These are phyloP conservation scores for Populus hybrid DNA, from an alignment of 441 rosid genomes.

Conservation along the genomic window DNA sequence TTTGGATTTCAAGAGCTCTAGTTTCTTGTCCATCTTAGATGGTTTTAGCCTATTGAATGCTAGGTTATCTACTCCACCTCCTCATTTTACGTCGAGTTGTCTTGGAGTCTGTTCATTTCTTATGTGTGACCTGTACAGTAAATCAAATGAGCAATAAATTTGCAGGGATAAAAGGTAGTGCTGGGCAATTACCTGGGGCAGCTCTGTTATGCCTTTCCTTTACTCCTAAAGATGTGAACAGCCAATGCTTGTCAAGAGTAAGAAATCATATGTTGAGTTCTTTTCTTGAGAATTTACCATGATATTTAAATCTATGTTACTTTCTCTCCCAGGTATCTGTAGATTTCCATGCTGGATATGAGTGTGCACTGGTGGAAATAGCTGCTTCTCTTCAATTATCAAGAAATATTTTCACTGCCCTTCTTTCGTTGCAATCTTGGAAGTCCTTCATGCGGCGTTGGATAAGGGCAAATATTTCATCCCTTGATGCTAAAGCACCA, in stretches of 20 bases:
- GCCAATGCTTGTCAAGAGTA: slow-evolving; percentile 45
- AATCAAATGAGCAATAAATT: slow-evolving; percentile 19
- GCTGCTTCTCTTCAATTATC: slow-evolving; percentile 80
- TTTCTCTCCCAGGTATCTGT: slow-evolving; percentile 43
- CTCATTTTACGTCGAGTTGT: too few species aligned
- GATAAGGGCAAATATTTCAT: slow-evolving; percentile 57
- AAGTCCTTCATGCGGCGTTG: slow-evolving; percentile 82
- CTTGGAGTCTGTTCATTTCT: slow-evolving; percentile 2
- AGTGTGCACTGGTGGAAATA: slow-evolving; percentile 60
- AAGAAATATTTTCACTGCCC: slow-evolving; percentile 73
- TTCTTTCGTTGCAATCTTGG: slow-evolving; percentile 90
- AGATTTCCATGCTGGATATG: slow-evolving; percentile 59
- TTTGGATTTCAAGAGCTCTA: too few species aligned
- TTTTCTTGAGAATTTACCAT: slow-evolving; percentile 18
- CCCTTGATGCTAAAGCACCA: slow-evolving; percentile 43
- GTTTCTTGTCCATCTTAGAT: too few species aligned
- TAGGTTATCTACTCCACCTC: too few species aligned
- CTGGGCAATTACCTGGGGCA: slow-evolving; percentile 76
- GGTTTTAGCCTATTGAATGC: too few species aligned
- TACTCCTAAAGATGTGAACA: slow-evolving; percentile 48
- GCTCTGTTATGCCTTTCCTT: slow-evolving; percentile 67
- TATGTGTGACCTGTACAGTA: neutral
- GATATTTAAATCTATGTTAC: slow-evolving; percentile 18
- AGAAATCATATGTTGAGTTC: slow-evolving; percentile 24
- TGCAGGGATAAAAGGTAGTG: slow-evolving; percentile 55